Evolutionary conservation across 768 basidiomycete species (phyloP).

Genomic region (Pleurotus cornucopiae): DNA sequence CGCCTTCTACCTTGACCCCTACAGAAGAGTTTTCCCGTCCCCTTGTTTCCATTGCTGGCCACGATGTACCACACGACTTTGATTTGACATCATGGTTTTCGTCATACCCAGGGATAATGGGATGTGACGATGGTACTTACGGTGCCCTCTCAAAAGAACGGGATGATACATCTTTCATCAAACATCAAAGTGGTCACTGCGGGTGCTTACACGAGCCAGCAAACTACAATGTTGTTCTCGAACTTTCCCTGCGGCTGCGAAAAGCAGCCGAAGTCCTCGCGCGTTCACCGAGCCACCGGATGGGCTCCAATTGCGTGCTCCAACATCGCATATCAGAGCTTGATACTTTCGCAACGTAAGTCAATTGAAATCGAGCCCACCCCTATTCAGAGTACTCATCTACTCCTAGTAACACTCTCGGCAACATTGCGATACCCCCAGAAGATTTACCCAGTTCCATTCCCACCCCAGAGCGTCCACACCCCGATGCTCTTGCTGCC

Average conservation of each 20-base stretch:
- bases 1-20: conserved; percentile 39
- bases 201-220: conserved; percentile 52
- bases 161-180: conserved; percentile 24
- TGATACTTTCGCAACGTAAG: conserved; percentile 53
- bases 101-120: conserved; percentile 26
- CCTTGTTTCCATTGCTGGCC: conserved; percentile 22
- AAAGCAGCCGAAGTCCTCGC: conserved; percentile 53
- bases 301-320: conserved; percentile 31
- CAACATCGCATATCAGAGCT: conserved; percentile 39
- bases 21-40: conserved; percentile 37
- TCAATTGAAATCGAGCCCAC: conserved; percentile 8
- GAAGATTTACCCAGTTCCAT: conserved; percentile 17
- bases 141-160: conserved; percentile 14
- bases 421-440: conserved; percentile 28
- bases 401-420: conserved; percentile 33
- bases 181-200: conserved; percentile 37
- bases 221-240: conserved; percentile 56
- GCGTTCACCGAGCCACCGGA: conserved; percentile 37
- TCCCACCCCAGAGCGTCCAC: conserved; percentile 13
- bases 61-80: conserved; percentile 29
- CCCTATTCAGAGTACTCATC: conserved; percentile 8
- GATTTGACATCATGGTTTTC: conserved; percentile 40
- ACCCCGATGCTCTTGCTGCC: conserved; percentile 9
- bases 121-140: conserved; percentile 18
- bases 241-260: conserved; percentile 60